Conservation (phyloP, 2,329 filamentous ascomycete species). For the Clonostachys chloroleuca region DNA sequence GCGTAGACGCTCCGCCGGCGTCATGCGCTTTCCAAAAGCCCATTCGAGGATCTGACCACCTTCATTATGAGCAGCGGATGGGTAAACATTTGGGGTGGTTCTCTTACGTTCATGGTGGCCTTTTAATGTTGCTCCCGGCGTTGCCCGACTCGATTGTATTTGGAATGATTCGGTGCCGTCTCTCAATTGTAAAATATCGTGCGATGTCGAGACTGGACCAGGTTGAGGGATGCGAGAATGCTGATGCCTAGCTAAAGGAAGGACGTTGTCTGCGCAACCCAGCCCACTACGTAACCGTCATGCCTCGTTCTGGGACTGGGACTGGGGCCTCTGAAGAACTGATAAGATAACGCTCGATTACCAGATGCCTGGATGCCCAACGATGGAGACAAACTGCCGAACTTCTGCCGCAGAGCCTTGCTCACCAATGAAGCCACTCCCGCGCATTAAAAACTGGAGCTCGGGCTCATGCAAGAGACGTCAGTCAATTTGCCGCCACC, state of each 20-base stretch:
- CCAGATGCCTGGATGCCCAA: too few relatives aligned
- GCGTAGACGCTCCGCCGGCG: slow-evolving; percentile 83
- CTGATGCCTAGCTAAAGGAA: slow-evolving; percentile 6
- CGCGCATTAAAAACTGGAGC: slow-evolving; percentile 16
- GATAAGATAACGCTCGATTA: slow-evolving; percentile 15
- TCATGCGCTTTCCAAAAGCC: slow-evolving; percentile 99
- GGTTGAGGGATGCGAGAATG: not conserved
- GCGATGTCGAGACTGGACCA: not conserved
- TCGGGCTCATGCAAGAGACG: too few relatives aligned
- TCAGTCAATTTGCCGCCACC: too few relatives aligned
- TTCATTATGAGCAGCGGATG: slow-evolving; percentile 10
- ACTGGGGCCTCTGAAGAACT: slow-evolving; percentile 2
- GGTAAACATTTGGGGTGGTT: slow-evolving; percentile 4
- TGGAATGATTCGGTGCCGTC: too few relatives aligned
- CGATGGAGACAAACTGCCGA: slow-evolving; percentile 11
- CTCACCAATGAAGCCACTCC: not conserved
- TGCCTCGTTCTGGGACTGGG: too few relatives aligned
- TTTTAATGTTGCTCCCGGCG: not conserved
- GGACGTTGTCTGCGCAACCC: not conserved
- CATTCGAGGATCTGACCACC: slow-evolving; percentile 81
- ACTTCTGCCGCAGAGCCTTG: slow-evolving; percentile 7
- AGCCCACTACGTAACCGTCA: slow-evolving; percentile 9
- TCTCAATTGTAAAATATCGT: too few relatives aligned
- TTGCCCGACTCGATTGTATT: too few relatives aligned
- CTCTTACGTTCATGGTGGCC: slow-evolving; percentile 52